phyloP scores from a whole-genome alignment of 306 rosid species.

The Glycine tomentella region DNA sequence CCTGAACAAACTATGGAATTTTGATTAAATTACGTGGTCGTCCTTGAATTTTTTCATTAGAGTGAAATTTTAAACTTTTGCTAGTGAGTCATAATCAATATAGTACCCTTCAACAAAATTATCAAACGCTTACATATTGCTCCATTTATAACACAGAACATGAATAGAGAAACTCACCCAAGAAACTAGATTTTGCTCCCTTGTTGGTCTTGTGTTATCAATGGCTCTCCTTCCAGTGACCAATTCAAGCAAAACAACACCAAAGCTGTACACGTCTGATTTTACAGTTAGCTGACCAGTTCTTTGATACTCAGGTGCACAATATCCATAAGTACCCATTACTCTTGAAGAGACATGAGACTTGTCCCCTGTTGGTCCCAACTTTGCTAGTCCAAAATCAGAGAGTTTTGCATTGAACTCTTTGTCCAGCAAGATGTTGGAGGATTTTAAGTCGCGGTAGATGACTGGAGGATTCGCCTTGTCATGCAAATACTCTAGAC shows the following conservation, averaged over 20 bases:
- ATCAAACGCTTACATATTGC: background rate
- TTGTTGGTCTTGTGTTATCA: constrained; percentile 61
- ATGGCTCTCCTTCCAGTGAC: constrained; percentile 87
- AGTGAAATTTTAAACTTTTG: no score
- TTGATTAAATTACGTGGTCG: background rate
- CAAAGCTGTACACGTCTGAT: constrained; percentile 90
- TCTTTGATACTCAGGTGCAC: constrained; percentile 97
- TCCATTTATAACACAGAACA: background rate
- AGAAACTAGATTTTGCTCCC: constrained; percentile 67
- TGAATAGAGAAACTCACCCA: constrained; percentile 65
- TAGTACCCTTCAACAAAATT: no score
- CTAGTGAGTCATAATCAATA: no score
- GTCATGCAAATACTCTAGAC: constrained; percentile 84
- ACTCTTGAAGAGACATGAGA: constrained; percentile 90
- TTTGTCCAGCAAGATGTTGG: constrained; percentile 77
- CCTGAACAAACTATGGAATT: background rate
- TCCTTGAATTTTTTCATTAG: no score
- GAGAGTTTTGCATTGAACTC: constrained; percentile 87
- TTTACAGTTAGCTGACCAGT: constrained; percentile 91
- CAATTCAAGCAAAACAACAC: constrained; percentile 86
- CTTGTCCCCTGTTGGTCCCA: constrained; percentile 89
- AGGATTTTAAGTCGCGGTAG: constrained; percentile 86
- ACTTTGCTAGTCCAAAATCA: constrained; percentile 90
- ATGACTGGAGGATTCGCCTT: constrained; percentile 91
- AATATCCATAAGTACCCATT: constrained; percentile 97